Evolutionary conservation across 2,329 filamentous ascomycete genomes (phyloP).

Genomic region (Verticillium longisporum): DNA sequence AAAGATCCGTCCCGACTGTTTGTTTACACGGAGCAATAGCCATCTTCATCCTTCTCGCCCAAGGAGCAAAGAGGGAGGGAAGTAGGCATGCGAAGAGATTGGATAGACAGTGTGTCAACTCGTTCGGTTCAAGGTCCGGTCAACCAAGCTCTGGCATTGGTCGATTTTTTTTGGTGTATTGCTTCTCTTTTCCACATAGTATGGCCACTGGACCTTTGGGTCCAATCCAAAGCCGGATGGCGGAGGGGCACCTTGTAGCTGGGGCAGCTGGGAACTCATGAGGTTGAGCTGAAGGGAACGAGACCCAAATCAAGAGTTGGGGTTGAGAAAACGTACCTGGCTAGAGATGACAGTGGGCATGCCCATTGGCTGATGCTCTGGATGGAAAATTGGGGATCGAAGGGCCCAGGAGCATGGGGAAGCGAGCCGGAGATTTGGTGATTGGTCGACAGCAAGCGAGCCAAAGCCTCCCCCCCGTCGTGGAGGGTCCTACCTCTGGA

Average conservation of each 20-base stretch:
- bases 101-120: background rate
- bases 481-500: background rate
- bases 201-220: too few species aligned
- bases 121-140: background rate
- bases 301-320: background rate
- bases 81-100: background rate
- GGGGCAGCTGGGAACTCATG: background rate
- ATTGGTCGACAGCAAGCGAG: slow-evolving; percentile 28
- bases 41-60: too few species aligned
- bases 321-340: background rate
- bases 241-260: background rate
- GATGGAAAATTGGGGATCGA: background rate
- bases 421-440: slow-evolving; percentile 24
- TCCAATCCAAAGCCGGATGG: background rate
- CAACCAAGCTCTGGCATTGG: background rate
- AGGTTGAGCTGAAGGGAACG: background rate
- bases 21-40: too few species aligned
- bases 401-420: slow-evolving; percentile 6
- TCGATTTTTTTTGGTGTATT: background rate
- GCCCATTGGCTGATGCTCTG: background rate
- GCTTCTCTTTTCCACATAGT: too few species aligned
- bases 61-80: too few species aligned
- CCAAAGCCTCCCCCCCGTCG: background rate
- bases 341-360: background rate
- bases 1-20: background rate